Conservation (phyloP, 352 stramenopile genomes). For the Globisporangium splendens region DNA sequence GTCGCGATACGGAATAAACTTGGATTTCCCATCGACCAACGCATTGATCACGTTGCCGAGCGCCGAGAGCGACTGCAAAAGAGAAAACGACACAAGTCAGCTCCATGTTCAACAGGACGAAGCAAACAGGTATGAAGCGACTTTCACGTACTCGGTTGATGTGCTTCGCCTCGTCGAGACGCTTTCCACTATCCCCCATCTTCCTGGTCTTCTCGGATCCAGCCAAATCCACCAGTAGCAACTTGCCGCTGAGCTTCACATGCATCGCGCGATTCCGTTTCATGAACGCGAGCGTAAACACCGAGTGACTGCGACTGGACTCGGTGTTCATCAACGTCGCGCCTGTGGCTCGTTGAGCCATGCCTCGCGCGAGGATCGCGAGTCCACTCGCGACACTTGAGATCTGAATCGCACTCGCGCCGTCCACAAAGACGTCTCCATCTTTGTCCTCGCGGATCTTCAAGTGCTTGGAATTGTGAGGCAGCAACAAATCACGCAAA, state of each 20-base stretch:
- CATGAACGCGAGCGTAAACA: slow-evolving; percentile 55
- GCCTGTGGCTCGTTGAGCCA: slow-evolving; percentile 33
- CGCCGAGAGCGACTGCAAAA: slow-evolving; percentile 59
- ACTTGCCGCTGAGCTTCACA: slow-evolving; percentile 15
- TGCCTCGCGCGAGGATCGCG: slow-evolving; percentile 32
- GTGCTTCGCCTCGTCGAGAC: slow-evolving; percentile 69
- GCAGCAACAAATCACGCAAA: slow-evolving; percentile 51
- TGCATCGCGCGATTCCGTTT: slow-evolving; percentile 16
- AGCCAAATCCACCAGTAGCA: slow-evolving; percentile 71
- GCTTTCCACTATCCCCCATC: slow-evolving; percentile 36
- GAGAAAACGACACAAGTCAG: background rate
- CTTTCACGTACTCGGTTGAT: slow-evolving; percentile 52
- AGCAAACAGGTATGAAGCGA: too few relatives aligned
- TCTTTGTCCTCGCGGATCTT: slow-evolving; percentile 44
- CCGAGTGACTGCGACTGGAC: slow-evolving; percentile 68
- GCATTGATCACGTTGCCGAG: slow-evolving; percentile 72
- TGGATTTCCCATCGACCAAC: slow-evolving; percentile 34
- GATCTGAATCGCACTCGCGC: slow-evolving; percentile 43
- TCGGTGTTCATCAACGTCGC: slow-evolving; percentile 53
- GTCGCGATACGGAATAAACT: slow-evolving; percentile 78
- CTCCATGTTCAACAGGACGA: too few relatives aligned
- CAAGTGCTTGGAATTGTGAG: slow-evolving; percentile 24
- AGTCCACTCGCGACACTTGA: slow-evolving; percentile 21
- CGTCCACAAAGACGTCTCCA: slow-evolving; percentile 40
- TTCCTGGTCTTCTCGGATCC: slow-evolving; percentile 65